A percentile compares a stretch with the other conserved stretches of the same genome.
phyloP scores from a whole-genome alignment of 2,329 filamentous ascomycete genomes.

The Metarhizium anisopliae region DNA sequence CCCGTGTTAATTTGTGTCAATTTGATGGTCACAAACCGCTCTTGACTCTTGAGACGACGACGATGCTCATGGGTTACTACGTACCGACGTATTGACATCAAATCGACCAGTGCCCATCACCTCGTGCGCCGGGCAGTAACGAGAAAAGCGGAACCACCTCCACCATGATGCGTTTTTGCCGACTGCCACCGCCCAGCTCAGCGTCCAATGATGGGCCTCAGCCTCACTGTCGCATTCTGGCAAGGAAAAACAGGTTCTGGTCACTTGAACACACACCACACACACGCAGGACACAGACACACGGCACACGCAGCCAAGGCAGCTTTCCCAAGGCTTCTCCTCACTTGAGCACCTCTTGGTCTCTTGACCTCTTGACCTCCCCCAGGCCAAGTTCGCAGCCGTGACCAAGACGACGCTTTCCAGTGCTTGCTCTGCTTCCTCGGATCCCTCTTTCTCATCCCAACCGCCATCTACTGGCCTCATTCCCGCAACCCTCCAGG shows the following conservation, averaged over 20 bases:
- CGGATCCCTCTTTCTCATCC: conserved; percentile 1
- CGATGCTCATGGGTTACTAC: too few relatives aligned
- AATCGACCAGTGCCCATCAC: too few relatives aligned
- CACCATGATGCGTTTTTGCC: conserved; percentile 5
- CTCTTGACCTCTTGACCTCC: neutral
- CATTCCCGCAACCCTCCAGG: conserved; percentile 1
- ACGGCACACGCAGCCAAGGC: neutral
- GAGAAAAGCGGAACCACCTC: conserved; percentile 1
- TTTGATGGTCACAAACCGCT: too few relatives aligned
- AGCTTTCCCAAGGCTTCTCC: conserved; percentile 5
- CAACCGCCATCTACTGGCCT: neutral
- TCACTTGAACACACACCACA: neutral
- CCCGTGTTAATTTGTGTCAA: too few relatives aligned
- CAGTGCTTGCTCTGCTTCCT: neutral
- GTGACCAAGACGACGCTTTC: neutral
- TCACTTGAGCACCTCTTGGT: neutral
- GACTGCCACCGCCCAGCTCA: conserved; percentile 6
- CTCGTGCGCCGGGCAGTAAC: neutral
- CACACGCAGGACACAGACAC: too few relatives aligned
- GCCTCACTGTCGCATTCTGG: conserved; percentile 5
- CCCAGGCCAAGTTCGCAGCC: neutral
- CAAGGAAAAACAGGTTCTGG: neutral
- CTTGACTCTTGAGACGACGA: too few relatives aligned
- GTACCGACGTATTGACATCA: too few relatives aligned
- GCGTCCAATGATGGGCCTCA: neutral